phyloP scores from a whole-genome alignment of 805 yeast genomes.

The Debaryomyces castellii region DNA sequence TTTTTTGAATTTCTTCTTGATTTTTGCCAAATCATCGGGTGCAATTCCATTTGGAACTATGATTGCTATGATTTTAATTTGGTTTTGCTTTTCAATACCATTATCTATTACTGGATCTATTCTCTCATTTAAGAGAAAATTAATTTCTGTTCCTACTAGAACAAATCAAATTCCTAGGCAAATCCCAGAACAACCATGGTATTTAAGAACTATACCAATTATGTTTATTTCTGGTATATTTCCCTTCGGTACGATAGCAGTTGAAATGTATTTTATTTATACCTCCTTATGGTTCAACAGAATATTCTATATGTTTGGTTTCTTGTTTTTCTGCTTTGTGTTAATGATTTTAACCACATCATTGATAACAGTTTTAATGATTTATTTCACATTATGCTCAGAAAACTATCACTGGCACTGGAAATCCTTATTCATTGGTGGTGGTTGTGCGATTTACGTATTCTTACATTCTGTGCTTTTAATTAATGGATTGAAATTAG shows the following conservation, averaged over 20 bases:
- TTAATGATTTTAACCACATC: slow-evolving; percentile 80
- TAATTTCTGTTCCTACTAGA: slow-evolving; percentile 71
- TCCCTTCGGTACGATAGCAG: slow-evolving; percentile 94
- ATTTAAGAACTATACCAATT: slow-evolving; percentile 64
- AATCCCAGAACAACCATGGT: slow-evolving; percentile 89
- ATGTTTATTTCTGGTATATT: slow-evolving; percentile 81
- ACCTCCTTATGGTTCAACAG: slow-evolving; percentile 91
- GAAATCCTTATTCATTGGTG: slow-evolving; percentile 84
- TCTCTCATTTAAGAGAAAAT: slow-evolving; percentile 63
- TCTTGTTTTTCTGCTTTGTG: slow-evolving; percentile 83
- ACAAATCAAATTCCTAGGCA: slow-evolving; percentile 96
- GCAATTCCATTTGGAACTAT: slow-evolving; percentile 93
- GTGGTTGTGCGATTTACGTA: slow-evolving; percentile 84
- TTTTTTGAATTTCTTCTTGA: slow-evolving; percentile 76
- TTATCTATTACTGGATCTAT: slow-evolving; percentile 82
- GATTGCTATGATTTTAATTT: slow-evolving; percentile 73
- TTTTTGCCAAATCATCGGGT: slow-evolving; percentile 80
- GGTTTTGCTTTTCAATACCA: slow-evolving; percentile 87
- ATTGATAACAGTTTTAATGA: slow-evolving; percentile 74
- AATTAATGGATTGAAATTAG: slow-evolving; percentile 60
- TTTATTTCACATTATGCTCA: slow-evolving; percentile 80
- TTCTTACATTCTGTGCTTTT: slow-evolving; percentile 80
- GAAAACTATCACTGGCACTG: slow-evolving; percentile 98
- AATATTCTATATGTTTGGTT: slow-evolving; percentile 96
- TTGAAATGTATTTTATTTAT: slow-evolving; percentile 90